These are phyloP conservation scores for Nicotiana noctiflora DNA, from an alignment of 257 asterid species.

Conservation along the genomic window DNA sequence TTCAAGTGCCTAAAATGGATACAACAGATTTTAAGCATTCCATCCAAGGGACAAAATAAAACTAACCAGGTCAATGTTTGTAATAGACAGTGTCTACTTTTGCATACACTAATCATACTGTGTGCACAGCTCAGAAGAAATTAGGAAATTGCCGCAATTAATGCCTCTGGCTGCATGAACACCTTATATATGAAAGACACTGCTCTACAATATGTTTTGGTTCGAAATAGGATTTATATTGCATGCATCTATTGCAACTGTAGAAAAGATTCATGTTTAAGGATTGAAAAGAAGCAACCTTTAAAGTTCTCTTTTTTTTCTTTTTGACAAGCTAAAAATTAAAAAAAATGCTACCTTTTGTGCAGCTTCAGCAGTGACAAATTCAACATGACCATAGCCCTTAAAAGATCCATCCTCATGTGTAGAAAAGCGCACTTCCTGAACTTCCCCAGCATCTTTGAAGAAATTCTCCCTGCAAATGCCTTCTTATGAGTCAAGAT, in stretches of 20 bases:
- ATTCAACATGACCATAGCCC: slow-evolving; percentile 93
- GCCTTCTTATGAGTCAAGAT: not conserved
- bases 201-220: not conserved
- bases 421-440: slow-evolving; percentile 55
- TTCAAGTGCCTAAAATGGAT: slow-evolving; percentile 48
- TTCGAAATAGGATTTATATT: not conserved
- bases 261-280: not conserved
- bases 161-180: too few species aligned
- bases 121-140: not conserved
- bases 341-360: slow-evolving; percentile 35
- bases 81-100: not conserved
- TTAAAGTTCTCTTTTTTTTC: too few species aligned
- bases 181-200: not conserved
- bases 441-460: slow-evolving; percentile 63
- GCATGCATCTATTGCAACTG: not conserved
- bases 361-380: slow-evolving; percentile 66
- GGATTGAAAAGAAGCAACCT: not conserved
- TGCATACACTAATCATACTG: not conserved
- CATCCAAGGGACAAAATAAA: not conserved
- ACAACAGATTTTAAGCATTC: not conserved
- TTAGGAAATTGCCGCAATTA: not conserved
- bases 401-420: slow-evolving; percentile 44
- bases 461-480: slow-evolving; percentile 59
- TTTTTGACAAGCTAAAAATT: too few species aligned
- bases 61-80: not conserved